Base-by-base conservation (phyloP, 2,329 filamentous ascomycete genomes). In the Aotearoamyces nothofagi region DNA sequence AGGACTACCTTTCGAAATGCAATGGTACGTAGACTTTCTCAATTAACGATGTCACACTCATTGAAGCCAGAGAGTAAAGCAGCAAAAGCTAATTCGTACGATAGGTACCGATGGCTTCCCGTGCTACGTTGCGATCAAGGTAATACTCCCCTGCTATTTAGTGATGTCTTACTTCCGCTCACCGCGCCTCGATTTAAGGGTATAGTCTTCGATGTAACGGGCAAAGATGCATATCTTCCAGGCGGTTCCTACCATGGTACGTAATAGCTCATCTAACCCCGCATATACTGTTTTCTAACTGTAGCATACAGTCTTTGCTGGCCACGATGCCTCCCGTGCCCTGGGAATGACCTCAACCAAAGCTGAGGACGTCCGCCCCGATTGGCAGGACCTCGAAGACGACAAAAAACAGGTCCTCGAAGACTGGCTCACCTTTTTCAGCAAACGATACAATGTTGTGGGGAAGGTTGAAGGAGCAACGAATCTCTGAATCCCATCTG, bases 341-440 rank as follows among this genome's bases (percentile, higher is more conserved):
- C 68, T 98, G 2, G 90, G 74, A 8, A 76, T 75, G 52, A 90
- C 83, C 1, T 93, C 84, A 5, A 73, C 86, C 27, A 92, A 93
- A 52, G 54, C 66, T 4, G 82, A 90, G 45, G 86, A 96, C 41
- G 87, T 82, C 39, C 60, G 60, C 17, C 60, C 90, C 2, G 78
- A 94, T 28, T 96, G 82, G 79, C 63, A 77, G 33, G 79, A 84
- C 45, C 61, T 98, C 29, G 62, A 65, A 9, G 84, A 92, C 13
- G 84, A 90, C 55, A 76, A 94, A 52, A 82, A 90, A 60, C 71
- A 69, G 15, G 76, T 79, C 3, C 58, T 98, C 36, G 68, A 87
- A 30, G 90, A 98, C 53, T 98, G 90, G 90, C 72, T 78, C 38
- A 92, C 79, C 2, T 98, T 92, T 57, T 98, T 98, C 56, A 82